Evolutionary conservation across 148 eudicot genomes (phyloP).

Genomic region (Nepenthes gracilis): DNA sequence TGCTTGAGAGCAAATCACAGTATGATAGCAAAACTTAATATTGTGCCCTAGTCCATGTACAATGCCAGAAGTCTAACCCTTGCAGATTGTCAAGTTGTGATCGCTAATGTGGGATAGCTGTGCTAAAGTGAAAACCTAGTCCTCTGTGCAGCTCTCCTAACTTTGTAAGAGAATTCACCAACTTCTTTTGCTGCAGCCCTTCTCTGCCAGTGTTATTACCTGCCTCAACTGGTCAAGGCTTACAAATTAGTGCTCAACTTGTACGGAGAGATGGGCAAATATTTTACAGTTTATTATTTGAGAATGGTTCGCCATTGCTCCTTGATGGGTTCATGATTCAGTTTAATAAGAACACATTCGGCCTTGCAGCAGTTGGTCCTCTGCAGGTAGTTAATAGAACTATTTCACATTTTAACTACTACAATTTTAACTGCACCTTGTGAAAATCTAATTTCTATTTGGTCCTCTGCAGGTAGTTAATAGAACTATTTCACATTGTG

Average conservation of each 20-base stretch:
- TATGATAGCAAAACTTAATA: no score
- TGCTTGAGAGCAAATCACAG: no score
- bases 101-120: not conserved
- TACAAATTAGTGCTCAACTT: constrained; percentile 85
- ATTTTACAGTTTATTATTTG: constrained; percentile 74
- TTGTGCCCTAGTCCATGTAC: no score
- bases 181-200: constrained; percentile 50
- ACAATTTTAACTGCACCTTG: no score
- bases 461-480: not conserved
- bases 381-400: constrained; percentile 49
- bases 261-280: constrained; percentile 82
- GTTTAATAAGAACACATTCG: constrained; percentile 91
- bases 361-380: constrained; percentile 83
- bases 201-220: constrained; percentile 74
- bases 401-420: not conserved
- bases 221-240: constrained; percentile 79
- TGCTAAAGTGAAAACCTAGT: not conserved
- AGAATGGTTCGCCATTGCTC: constrained; percentile 58
- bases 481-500: not conserved
- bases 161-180: not conserved
- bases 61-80: not conserved
- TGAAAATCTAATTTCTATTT: not conserved
- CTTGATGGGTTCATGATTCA: constrained; percentile 98
- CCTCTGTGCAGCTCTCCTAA: not conserved
- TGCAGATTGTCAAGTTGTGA: not conserved